Evolutionary conservation across 108 stramenopile genomes (phyloP).

Genomic region (Craspedostauros australis): DNA sequence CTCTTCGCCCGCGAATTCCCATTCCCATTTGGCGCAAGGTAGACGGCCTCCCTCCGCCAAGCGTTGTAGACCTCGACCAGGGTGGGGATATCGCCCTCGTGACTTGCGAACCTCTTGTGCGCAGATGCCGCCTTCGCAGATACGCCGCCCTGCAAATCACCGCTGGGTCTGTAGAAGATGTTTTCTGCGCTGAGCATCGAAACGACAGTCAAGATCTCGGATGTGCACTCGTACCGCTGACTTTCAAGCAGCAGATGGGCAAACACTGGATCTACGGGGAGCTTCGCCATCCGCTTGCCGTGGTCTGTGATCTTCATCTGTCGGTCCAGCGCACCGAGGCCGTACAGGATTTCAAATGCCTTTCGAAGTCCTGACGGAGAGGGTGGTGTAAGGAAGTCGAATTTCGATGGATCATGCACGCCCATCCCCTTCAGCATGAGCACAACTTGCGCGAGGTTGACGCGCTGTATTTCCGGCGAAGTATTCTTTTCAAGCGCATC

Average conservation of each 20-base stretch:
- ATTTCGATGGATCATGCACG: slow-evolving; percentile 73
- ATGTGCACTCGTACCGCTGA: slow-evolving; percentile 66
- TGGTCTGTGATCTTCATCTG: slow-evolving; percentile 56
- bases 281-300: slow-evolving; percentile 68
- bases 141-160: slow-evolving; percentile 59
- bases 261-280: slow-evolving; percentile 74
- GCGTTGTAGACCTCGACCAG: slow-evolving; percentile 87
- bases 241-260: slow-evolving; percentile 70
- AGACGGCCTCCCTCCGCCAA: slow-evolving; percentile 80
- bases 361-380: slow-evolving; percentile 35
- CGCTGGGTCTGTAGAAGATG: slow-evolving; percentile 90
- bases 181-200: slow-evolving; percentile 94
- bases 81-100: slow-evolving; percentile 95
- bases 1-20: slow-evolving; percentile 26
- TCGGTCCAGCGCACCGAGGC: slow-evolving; percentile 62
- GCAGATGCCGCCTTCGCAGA: slow-evolving; percentile 62
- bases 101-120: slow-evolving; percentile 66
- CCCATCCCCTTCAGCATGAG: slow-evolving; percentile 92
- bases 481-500: slow-evolving; percentile 46
- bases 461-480: slow-evolving; percentile 87
- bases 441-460: slow-evolving; percentile 81
- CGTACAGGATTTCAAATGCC: slow-evolving; percentile 55
- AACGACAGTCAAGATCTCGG: slow-evolving; percentile 90
- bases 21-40: slow-evolving; percentile 16
- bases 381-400: slow-evolving; percentile 86